phyloP scores from a whole-genome alignment of 257 asterid genomes.

The Solanum pinnatisectum region DNA sequence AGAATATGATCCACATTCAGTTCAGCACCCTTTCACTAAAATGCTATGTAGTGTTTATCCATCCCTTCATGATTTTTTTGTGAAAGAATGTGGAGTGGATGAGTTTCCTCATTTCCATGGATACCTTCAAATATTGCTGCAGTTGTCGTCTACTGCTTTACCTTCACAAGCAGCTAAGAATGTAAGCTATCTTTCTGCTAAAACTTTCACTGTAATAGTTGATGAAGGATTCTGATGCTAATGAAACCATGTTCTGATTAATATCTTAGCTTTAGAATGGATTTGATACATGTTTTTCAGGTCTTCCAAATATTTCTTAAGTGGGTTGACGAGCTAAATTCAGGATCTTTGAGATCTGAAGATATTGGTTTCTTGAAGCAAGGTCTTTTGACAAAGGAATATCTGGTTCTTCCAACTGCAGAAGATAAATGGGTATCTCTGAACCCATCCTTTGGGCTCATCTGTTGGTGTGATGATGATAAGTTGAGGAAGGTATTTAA shows the following conservation, averaged over 20 bases:
- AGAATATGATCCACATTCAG: slow-evolving; percentile 13
- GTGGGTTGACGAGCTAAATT: slow-evolving; percentile 61
- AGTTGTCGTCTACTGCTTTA: slow-evolving; percentile 41
- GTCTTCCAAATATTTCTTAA: slow-evolving; percentile 55
- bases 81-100: slow-evolving; percentile 73
- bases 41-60: slow-evolving; percentile 53
- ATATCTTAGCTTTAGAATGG: not conserved
- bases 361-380: slow-evolving; percentile 51
- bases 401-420: slow-evolving; percentile 66
- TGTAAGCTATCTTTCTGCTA: slow-evolving; percentile 30
- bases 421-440: slow-evolving; percentile 91
- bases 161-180: slow-evolving; percentile 73
- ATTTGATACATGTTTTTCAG: slow-evolving; percentile 14
- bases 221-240: not conserved
- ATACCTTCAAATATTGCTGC: slow-evolving; percentile 72
- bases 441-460: slow-evolving; percentile 64
- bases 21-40: slow-evolving; percentile 22
- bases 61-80: slow-evolving; percentile 70
- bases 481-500: slow-evolving; percentile 48
- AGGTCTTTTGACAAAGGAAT: slow-evolving; percentile 47
- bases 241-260: not conserved
- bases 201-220: not conserved
- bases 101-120: slow-evolving; percentile 50
- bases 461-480: slow-evolving; percentile 86
- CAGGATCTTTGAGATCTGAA: slow-evolving; percentile 58